A percentile compares a stretch with the other conserved stretches of the same genome.
These are phyloP conservation scores for Trichoderma cornu-damae DNA, from an alignment of 2,329 filamentous ascomycete species.

Conservation along the genomic window DNA sequence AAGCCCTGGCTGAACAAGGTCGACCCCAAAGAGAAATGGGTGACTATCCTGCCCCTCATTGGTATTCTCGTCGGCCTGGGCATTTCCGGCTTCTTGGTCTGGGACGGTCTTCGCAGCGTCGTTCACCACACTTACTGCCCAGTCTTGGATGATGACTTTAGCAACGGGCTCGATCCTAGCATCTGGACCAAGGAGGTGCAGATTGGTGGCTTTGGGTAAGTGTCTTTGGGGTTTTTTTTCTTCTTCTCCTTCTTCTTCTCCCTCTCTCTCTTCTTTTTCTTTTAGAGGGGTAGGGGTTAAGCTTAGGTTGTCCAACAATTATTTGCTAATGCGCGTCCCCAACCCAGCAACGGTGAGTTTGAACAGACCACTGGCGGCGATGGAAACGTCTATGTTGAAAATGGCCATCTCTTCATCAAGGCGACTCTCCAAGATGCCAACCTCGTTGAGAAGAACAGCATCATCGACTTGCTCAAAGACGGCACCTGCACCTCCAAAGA, in stretches of 20 bases:
- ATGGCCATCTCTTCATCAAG: constrained; percentile 67
- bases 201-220: constrained; percentile 70
- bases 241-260: no score
- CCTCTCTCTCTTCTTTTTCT: no score
- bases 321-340: not conserved
- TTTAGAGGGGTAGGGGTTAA: no score
- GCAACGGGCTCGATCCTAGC: constrained; percentile 50
- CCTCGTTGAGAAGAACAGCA: constrained; percentile 59
- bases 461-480: constrained; percentile 62
- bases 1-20: constrained; percentile 71
- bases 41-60: constrained; percentile 70
- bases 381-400: constrained; percentile 68
- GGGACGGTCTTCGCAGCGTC: constrained; percentile 67
- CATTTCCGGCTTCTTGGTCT: constrained; percentile 66
- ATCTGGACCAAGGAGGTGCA: constrained; percentile 73
- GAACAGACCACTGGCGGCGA: constrained; percentile 66
- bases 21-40: constrained; percentile 79
- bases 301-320: no score
- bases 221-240: no score
- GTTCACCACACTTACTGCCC: constrained; percentile 69
- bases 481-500: constrained; percentile 62
- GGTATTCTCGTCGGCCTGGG: constrained; percentile 65
- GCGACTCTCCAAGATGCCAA: constrained; percentile 68
- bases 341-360: constrained; percentile 71
- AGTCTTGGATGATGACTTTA: constrained; percentile 63